Conservation (phyloP, 352 stramenopile species). For the Albugo candida region DNA sequence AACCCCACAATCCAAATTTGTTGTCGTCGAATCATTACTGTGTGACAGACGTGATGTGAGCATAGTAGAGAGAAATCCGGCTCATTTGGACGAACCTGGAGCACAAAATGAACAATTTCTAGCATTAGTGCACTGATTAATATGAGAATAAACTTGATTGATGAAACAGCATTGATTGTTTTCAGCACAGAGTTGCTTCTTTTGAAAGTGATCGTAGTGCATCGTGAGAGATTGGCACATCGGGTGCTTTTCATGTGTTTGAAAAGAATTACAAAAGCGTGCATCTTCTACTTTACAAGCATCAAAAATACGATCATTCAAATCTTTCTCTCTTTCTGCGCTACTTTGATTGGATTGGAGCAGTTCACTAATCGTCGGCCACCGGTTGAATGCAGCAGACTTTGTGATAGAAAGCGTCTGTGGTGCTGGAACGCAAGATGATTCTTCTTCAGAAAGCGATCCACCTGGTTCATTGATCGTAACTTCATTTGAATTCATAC, state of each 20-base stretch:
- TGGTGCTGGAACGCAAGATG: too few relatives aligned
- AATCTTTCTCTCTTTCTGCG: conserved; percentile 5
- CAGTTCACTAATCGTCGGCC: not conserved
- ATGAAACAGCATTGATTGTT: conserved; percentile 11
- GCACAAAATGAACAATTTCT: conserved; percentile 20
- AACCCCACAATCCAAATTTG: conserved; percentile 11
- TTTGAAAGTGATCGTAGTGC: conserved; percentile 20
- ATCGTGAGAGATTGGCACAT: conserved; percentile 11
- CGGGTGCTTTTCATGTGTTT: conserved; percentile 12
- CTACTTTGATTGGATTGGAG: not conserved
- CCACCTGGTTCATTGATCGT: too few relatives aligned
- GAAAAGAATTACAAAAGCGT: conserved; percentile 15
- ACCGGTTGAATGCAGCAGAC: not conserved
- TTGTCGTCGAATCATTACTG: conserved; percentile 10
- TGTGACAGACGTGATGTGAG: conserved; percentile 4
- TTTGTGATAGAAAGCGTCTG: too few relatives aligned
- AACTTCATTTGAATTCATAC: too few relatives aligned
- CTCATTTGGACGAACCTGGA: conserved; percentile 3
- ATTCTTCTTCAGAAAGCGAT: too few relatives aligned
- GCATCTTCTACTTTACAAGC: conserved; percentile 20
- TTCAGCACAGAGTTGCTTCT: conserved; percentile 11
- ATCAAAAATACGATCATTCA: conserved; percentile 11
- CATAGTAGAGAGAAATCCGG: not conserved
- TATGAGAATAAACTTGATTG: conserved; percentile 11
- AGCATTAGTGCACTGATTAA: conserved; percentile 9